Conservation (phyloP, 345 rosid species). For the Melastoma malabathricum region DNA sequence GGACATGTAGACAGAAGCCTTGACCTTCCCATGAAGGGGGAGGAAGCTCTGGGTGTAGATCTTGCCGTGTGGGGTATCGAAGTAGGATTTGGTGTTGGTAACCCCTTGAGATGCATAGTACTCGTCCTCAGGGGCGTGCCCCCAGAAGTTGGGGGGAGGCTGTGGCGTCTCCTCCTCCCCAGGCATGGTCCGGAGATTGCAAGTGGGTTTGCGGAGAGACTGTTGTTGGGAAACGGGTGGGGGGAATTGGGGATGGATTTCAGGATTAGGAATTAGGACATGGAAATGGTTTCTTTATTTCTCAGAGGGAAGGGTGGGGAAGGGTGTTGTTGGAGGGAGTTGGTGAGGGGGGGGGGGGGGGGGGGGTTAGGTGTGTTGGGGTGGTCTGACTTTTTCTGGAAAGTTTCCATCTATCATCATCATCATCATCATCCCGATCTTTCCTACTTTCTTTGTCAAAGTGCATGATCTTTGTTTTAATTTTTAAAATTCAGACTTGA, state of each 20-base stretch:
- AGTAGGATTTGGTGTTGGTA: slow-evolving; percentile 53
- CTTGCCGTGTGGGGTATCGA: slow-evolving; percentile 75
- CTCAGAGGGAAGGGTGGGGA: too few relatives aligned
- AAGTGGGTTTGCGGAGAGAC: too few relatives aligned
- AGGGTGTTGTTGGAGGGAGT: background rate
- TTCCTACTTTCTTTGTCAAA: slow-evolving; percentile 15
- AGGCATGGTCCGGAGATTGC: background rate
- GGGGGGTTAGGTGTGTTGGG: background rate
- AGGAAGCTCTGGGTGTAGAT: slow-evolving; percentile 73
- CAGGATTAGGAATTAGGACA: background rate
- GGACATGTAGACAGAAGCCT: slow-evolving; percentile 67
- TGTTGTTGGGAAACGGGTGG: background rate
- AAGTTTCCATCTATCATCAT: slow-evolving; percentile 3
- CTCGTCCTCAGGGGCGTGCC: slow-evolving; percentile 74
- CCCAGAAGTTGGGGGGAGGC: slow-evolving; percentile 71
- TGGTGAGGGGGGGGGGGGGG: slow-evolving; percentile 5
- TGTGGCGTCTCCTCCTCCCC: slow-evolving; percentile 12
- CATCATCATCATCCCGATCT: slow-evolving; percentile 11
- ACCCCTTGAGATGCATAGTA: slow-evolving; percentile 83
- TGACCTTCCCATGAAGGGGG: slow-evolving; percentile 58
- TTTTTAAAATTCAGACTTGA: too few relatives aligned
- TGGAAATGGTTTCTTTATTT: background rate
- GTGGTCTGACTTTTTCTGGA: too few relatives aligned
- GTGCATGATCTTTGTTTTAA: slow-evolving; percentile 16
- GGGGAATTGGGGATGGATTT: background rate